Base-by-base conservation (phyloP, 371 early-diverging fungal species). In the Batkoa obscura region DNA sequence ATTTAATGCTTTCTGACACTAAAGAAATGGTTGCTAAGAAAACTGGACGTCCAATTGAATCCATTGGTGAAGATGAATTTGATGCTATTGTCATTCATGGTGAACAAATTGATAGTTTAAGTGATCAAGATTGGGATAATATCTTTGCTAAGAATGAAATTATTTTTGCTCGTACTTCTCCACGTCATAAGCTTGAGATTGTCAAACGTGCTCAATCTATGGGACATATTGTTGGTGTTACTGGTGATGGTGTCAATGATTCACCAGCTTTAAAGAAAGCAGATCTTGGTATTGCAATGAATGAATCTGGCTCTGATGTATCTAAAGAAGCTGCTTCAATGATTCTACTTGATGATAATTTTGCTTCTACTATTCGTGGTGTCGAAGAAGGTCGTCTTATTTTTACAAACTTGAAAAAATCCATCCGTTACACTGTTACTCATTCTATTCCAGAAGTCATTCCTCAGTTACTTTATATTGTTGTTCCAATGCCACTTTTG, bases 211-310 rank as follows among this genome's bases (percentile, higher is more conserved):
- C 90, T 0, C 89, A 90, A 64, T 59, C 73, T 0, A 55, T 76
- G 55, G 94, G 91, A 4, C 88, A 93, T 64, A 85, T 94, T 67
- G 90, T 92, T 42, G 92, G 87, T 41, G 90, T 90, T 31, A 87
- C 89, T 1, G 95, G 95, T 45, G 93, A 92, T 62, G 93, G 94
- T 64, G 89, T 92, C 32, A 91, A 90, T 66, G 91, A 89, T 63
- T 79, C 86, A 0, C 89, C 90, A n/a, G 90, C 95, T 13, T 64
- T 94, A 42, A 92, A 92, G 68, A 87, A 87, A 72, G 94, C 97
- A 6, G 93, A 98, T 67, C 65, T 98, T 53, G 98, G 97, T 60
- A 91, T 97, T 68, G 86, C 95, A 3, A 92, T 95, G 96, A 92
- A 93, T 69, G 68, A 80, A 37, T 80, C 84, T 34, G 98, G 94